phyloP scores from a whole-genome alignment of 352 stramenopile species.

The Blastocystis sp. region DNA sequence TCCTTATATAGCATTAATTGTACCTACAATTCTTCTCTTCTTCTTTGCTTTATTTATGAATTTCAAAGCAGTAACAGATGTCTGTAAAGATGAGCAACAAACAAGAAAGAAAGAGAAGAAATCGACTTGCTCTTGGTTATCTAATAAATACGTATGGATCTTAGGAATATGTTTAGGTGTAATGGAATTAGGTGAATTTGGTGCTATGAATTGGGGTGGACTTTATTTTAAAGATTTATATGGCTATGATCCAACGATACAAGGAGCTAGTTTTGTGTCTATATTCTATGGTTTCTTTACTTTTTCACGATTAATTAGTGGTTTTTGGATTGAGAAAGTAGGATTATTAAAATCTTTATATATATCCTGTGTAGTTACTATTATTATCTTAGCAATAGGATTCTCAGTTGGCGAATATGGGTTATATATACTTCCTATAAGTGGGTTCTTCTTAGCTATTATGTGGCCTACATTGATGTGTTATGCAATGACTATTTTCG shows the following conservation, averaged over 20 bases:
- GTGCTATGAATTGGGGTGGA: slow-evolving; percentile 24
- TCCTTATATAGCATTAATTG: slow-evolving; percentile 7
- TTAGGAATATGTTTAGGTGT: slow-evolving; percentile 22
- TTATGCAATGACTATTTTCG: slow-evolving; percentile 24
- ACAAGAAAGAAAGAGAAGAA: no score
- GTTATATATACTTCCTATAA: background rate
- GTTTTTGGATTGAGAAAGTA: slow-evolving; percentile 18
- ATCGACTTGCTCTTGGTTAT: background rate
- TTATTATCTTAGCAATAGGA: slow-evolving; percentile 4
- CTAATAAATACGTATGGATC: slow-evolving; percentile 1
- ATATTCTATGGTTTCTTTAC: slow-evolving; percentile 18
- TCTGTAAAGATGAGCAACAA: slow-evolving; percentile 7
- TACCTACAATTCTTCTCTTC: background rate
- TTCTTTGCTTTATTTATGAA: slow-evolving; percentile 14
- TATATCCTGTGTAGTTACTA: background rate
- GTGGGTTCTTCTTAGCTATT: slow-evolving; percentile 10
- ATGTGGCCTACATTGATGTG: slow-evolving; percentile 20
- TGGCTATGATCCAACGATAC: slow-evolving; percentile 19
- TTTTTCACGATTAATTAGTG: slow-evolving; percentile 16
- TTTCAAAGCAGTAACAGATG: no score
- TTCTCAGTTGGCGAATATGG: slow-evolving; percentile 18
- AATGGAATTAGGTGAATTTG: slow-evolving; percentile 15
- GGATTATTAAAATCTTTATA: slow-evolving; percentile 16
- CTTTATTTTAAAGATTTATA: slow-evolving; percentile 33
- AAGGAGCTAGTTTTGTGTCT: slow-evolving; percentile 16